Percentiles rank a stretch among this genome's conserved stretches.
phyloP scores from a whole-genome alignment of 129 eudicot genomes.

The Heracleum sosnowskyi region DNA sequence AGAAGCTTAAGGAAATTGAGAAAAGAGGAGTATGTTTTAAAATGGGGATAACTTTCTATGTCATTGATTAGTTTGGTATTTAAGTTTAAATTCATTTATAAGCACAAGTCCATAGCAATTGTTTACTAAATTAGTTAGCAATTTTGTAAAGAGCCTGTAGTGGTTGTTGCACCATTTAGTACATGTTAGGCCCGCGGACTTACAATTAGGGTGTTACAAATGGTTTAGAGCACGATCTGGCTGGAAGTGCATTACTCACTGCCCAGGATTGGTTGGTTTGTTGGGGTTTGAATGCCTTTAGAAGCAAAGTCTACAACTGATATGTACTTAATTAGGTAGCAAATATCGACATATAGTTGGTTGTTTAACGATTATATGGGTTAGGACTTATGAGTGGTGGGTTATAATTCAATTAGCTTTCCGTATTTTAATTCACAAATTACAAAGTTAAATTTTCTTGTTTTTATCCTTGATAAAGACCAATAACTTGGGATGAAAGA shows the following conservation, averaged over 20 bases:
- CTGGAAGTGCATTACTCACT: not conserved
- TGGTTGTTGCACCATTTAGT: not conserved
- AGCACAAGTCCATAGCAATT: not conserved
- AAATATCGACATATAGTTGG: not conserved
- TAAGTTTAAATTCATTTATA: not conserved
- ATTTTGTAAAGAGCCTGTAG: not conserved
- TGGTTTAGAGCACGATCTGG: not conserved
- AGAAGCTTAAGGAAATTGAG: not conserved
- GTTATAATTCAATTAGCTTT: not conserved
- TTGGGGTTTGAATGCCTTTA: not conserved
- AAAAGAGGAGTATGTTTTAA: not conserved
- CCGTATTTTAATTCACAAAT: not conserved
- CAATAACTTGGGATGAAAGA: too few species aligned
- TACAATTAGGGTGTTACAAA: not conserved
- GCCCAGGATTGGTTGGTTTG: not conserved
- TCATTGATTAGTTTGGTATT: too few species aligned
- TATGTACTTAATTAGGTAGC: not conserved
- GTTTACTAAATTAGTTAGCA: not conserved
- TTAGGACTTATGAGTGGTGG: not conserved
- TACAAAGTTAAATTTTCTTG: not conserved
- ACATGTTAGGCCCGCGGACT: not conserved
- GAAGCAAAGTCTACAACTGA: not conserved
- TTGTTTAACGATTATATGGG: not conserved
- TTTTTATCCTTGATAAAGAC: not conserved
- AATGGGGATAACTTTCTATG: too few species aligned